phyloP scores from a whole-genome alignment of 805 yeast species.

The Metschnikowia vanudenii region DNA sequence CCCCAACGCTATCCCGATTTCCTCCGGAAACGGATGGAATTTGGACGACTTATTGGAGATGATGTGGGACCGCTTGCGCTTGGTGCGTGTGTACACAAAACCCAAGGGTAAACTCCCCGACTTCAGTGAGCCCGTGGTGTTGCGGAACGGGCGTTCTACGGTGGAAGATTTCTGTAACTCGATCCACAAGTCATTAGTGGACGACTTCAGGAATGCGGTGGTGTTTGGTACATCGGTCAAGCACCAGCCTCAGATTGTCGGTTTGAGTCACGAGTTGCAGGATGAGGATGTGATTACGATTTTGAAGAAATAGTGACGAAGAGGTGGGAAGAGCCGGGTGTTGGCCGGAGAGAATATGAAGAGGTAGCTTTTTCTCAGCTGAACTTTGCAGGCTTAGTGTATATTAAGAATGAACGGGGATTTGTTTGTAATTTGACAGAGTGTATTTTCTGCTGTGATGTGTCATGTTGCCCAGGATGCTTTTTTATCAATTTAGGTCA shows the following conservation, averaged over 20 bases:
- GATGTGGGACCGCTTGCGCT: conserved; percentile 91
- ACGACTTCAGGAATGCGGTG: conserved; percentile 88
- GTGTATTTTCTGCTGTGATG: no score
- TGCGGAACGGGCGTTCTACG: conserved; percentile 75
- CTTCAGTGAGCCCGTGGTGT: conserved; percentile 90
- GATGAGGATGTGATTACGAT: conserved; percentile 98
- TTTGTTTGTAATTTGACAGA: no score
- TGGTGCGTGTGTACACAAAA: conserved; percentile 95
- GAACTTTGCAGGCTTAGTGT: background rate
- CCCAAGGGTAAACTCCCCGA: conserved; percentile 96
- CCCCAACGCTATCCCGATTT: conserved; percentile 96
- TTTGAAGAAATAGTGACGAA: conserved; percentile 56
- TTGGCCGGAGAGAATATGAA: background rate
- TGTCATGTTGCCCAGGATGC: no score
- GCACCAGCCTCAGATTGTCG: conserved; percentile 97
- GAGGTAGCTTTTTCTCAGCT: background rate
- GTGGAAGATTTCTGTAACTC: conserved; percentile 96
- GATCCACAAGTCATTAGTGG: conserved; percentile 91
- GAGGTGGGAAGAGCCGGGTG: background rate
- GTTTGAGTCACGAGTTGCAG: conserved; percentile 74
- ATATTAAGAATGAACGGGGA: background rate
- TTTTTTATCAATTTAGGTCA: no score
- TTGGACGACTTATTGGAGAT: conserved; percentile 88
- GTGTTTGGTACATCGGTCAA: conserved; percentile 94
- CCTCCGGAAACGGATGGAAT: conserved; percentile 96